Evolutionary conservation across 371 early-diverging fungal genomes (phyloP), one percentile per base, ranked within the genome.

Genomic region (Syncephalastrum racemosum): DNA sequence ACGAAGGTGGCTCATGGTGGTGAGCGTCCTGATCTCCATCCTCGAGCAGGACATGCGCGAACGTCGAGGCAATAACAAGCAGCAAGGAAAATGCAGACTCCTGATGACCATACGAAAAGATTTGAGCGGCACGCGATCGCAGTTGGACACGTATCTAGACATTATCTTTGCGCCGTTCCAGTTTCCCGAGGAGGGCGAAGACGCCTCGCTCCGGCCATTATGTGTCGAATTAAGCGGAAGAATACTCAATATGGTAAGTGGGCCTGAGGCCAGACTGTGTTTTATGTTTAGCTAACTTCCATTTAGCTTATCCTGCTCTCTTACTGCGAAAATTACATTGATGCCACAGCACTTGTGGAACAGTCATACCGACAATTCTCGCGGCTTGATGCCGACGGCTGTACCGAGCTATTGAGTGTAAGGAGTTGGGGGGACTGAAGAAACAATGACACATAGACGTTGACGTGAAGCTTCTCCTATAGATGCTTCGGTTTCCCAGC

Each of bases 111-210:
- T 62, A 27, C 20, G 63, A 14, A 53, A 36, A n/a, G 63, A 62
- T 40, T 31, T 42, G n/a, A 49, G 42, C 5, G 63, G 63, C 10
- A 41, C 36, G 2, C 46, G 63, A 14, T 53, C 24, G 12, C 64
- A 64, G 24, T 50, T 64, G 7, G 64, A 59, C 48, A 50, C 59
- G 12, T 59, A 64, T 16, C 42, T 64, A 31, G 64, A 59, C 40
- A 64, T 59, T 14, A 45, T 64, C 4, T 64, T 64, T 44, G 27
- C 43, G 2, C 52, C 50, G 13, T 63, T 63, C 24, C 54, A 45
- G 12, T 7, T 31, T 8, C 12, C 5, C 6, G 10, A 13, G 0
- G 20, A 47, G 0, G 57, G 46, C 8, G 53, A 39, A 1, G 58
- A 8, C 0, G 36, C 36, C 10, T 8, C 36, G 36, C 12, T 31